A percentile compares a stretch with the other conserved stretches of the same genome.
Conservation (phyloP, 2,329 filamentous ascomycete species). For the Phialophora macrospora region DNA sequence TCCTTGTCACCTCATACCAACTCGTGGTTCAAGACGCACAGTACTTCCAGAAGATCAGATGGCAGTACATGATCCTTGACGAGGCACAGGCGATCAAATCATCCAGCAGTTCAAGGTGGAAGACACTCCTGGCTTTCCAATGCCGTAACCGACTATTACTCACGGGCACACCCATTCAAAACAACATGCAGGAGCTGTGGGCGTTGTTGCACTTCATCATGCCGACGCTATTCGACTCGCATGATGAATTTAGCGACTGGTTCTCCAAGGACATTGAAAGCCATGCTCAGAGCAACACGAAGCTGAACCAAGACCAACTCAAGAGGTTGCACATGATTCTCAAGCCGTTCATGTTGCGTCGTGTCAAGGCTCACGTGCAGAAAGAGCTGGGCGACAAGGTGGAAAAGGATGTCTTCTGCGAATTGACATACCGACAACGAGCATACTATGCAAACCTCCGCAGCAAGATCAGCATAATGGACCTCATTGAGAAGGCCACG, state of each 20-base stretch:
- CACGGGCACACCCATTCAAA: slow-evolving; percentile 97
- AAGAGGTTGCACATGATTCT: slow-evolving; percentile 98
- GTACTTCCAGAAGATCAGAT: slow-evolving; percentile 98
- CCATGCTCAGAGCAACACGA: slow-evolving; percentile 98
- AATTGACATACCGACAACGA: slow-evolving; percentile 93
- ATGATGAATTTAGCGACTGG: slow-evolving; percentile 60
- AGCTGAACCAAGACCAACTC: slow-evolving; percentile 96
- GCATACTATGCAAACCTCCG: slow-evolving; percentile 90
- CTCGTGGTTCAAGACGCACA: slow-evolving; percentile 93
- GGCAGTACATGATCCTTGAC: slow-evolving; percentile 99
- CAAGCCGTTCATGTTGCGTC: slow-evolving; percentile 98
- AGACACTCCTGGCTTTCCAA: slow-evolving; percentile 89
- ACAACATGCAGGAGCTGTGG: slow-evolving; percentile 99
- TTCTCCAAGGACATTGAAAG: slow-evolving; percentile 78
- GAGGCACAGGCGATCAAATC: slow-evolving; percentile 99
- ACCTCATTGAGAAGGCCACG: slow-evolving; percentile 95
- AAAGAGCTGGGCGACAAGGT: slow-evolving; percentile 99
- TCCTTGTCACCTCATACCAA: slow-evolving; percentile 95
- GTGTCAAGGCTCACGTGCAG: slow-evolving; percentile 99
- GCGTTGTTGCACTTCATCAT: slow-evolving; percentile 98
- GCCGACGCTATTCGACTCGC: slow-evolving; percentile 87
- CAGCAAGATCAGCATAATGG: slow-evolving; percentile 98
- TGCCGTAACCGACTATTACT: slow-evolving; percentile 92
- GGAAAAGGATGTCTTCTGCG: slow-evolving; percentile 92
- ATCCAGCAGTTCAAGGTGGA: slow-evolving; percentile 94